Evolutionary conservation across 805 yeast genomes (phyloP).

Genomic region (Saccharomycopsis synnaedendra): DNA sequence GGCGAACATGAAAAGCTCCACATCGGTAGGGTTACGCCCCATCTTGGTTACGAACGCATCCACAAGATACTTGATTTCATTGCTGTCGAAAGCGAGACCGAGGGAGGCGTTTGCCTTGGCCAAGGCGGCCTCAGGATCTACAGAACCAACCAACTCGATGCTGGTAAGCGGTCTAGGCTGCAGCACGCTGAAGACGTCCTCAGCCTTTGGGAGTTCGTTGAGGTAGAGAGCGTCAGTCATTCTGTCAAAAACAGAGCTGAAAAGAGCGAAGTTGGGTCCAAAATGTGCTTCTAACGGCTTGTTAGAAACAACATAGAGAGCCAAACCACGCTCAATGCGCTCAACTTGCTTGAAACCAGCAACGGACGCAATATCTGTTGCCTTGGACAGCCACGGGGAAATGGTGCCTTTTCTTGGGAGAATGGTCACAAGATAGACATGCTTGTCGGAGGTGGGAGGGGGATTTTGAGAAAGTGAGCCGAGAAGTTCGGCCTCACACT

Average conservation of each 20-base stretch:
- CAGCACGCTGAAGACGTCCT: conserved; percentile 58
- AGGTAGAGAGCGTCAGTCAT: conserved; percentile 78
- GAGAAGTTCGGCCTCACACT: conserved; percentile 20
- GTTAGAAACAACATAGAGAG: conserved; percentile 37
- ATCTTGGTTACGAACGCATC: conserved; percentile 67
- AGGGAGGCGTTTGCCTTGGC: conserved; percentile 67
- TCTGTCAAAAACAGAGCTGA: conserved; percentile 76
- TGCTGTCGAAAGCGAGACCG: conserved; percentile 90
- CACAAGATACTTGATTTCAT: conserved; percentile 83
- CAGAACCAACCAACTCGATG: conserved; percentile 48
- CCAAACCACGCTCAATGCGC: conserved; percentile 85
- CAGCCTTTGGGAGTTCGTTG: conserved; percentile 48
- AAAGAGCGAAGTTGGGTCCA: conserved; percentile 26
- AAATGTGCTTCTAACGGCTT: neutral
- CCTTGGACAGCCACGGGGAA: conserved; percentile 98
- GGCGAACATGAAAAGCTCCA: conserved; percentile 97
- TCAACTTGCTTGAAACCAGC: conserved; percentile 72
- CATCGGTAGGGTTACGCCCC: conserved; percentile 92
- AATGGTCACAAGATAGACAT: conserved; percentile 50
- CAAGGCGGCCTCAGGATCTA: conserved; percentile 41
- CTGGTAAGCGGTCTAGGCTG: conserved; percentile 73
- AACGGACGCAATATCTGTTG: conserved; percentile 84
- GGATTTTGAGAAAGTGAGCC: neutral
- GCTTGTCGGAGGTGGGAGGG: neutral
- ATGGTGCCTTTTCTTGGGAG: conserved; percentile 93